These are phyloP conservation scores for Chytridium lagenaria DNA, from an alignment of 371 early-diverging fungal genomes.

Conservation along the genomic window DNA sequence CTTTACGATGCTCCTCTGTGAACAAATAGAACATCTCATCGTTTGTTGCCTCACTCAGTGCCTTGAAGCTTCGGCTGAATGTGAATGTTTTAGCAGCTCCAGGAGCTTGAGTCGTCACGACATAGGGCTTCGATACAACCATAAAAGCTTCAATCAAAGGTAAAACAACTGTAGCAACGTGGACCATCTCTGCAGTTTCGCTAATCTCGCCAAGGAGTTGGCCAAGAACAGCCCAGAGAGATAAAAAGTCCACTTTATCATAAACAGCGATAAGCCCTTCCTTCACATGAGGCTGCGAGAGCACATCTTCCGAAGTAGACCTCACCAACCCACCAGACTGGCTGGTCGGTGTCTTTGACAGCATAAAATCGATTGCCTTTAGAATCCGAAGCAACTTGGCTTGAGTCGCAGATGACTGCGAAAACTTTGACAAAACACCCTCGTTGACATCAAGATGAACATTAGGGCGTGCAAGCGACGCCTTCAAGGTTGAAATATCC, in stretches of 20 bases:
- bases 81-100: constrained; percentile 15
- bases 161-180: constrained; percentile 90
- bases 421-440: constrained; percentile 64
- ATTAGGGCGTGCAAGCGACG: constrained; percentile 44
- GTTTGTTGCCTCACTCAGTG: constrained; percentile 18
- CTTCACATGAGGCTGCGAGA: constrained; percentile 34
- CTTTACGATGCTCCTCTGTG: constrained; percentile 94
- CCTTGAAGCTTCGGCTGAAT: constrained; percentile 6
- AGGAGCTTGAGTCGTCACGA: not conserved
- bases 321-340: not conserved
- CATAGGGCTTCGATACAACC: constrained; percentile 84
- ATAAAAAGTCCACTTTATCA: constrained; percentile 71
- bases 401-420: constrained; percentile 82
- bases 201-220: constrained; percentile 74
- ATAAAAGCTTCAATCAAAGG: constrained; percentile 96
- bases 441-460: constrained; percentile 72
- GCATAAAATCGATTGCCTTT: constrained; percentile 90
- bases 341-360: constrained; percentile 37
- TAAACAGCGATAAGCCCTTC: constrained; percentile 66
- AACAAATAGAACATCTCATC: constrained; percentile 83
- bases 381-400: constrained; percentile 91
- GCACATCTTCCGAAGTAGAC: not conserved
- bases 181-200: constrained; percentile 80
- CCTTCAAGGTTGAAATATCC: constrained; percentile 64
- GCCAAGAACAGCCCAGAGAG: constrained; percentile 85